Evolutionary conservation across 208 protist species (phyloP).

Genomic region (Leishmania aethiopica): DNA sequence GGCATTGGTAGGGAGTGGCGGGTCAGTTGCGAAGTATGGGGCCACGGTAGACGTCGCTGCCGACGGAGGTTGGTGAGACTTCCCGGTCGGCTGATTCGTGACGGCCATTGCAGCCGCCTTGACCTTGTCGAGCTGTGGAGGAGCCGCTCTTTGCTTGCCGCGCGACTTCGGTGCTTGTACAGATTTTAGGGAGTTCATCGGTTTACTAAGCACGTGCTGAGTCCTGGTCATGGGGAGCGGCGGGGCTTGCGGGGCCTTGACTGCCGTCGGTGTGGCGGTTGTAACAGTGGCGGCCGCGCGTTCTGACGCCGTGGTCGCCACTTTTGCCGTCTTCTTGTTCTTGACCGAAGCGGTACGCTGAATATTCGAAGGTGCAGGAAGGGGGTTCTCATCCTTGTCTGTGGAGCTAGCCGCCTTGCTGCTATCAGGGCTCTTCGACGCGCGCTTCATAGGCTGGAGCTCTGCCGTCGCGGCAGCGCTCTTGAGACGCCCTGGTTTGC

Average conservation of each 20-base stretch:
- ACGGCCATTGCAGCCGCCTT: background rate
- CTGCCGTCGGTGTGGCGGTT: background rate
- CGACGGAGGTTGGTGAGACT: background rate
- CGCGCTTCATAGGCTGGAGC: background rate
- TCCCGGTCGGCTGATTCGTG: background rate
- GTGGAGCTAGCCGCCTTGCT: background rate
- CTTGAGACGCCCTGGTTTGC: background rate
- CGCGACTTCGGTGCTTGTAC: background rate
- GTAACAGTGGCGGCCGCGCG: background rate
- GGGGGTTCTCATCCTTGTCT: background rate
- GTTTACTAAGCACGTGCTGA: background rate
- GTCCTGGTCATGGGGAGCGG: constrained; percentile 2
- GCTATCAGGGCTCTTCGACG: background rate
- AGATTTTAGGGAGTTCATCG: background rate
- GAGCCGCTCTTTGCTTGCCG: background rate
- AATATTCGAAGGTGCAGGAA: no score
- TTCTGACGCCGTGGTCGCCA: background rate
- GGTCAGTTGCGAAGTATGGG: background rate
- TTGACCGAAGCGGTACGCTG: background rate
- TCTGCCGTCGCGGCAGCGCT: background rate
- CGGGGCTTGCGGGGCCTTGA: background rate
- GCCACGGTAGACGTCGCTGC: background rate
- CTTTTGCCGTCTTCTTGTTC: background rate
- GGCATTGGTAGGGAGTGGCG: background rate
- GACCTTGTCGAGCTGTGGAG: background rate